Conservation (phyloP, 2,329 filamentous ascomycete species). For the Ceratocystis harringtonii region DNA sequence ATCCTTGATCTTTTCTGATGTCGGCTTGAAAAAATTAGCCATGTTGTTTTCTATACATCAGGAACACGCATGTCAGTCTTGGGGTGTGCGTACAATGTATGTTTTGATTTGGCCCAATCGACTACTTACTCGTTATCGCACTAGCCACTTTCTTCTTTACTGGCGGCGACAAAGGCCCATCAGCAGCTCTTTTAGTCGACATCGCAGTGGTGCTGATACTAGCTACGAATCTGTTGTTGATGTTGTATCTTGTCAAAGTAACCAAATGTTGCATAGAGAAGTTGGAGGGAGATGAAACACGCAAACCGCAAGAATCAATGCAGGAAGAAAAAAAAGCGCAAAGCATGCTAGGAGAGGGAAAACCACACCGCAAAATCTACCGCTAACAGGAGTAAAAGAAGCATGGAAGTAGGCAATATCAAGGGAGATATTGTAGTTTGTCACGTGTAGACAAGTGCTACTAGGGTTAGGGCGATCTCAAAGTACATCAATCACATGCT, state of each 20-base stretch:
- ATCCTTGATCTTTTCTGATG: constrained; percentile 70
- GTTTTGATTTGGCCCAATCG: not conserved
- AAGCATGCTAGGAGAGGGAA: not conserved
- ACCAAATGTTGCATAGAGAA: not conserved
- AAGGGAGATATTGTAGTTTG: not conserved
- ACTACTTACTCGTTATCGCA: constrained; percentile 8
- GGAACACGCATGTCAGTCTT: not conserved
- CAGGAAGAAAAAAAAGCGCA: not conserved
- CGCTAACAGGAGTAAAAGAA: not conserved
- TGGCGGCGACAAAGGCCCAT: constrained; percentile 8
- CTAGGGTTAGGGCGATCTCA: not conserved
- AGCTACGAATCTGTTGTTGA: too few species aligned
- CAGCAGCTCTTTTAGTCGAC: constrained; percentile 8
- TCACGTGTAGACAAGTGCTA: not conserved
- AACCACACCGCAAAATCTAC: not conserved
- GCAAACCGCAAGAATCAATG: not conserved
- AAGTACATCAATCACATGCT: not conserved
- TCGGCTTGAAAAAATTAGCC: constrained; percentile 74
- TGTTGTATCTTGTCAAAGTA: not conserved
- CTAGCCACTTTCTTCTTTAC: constrained; percentile 11
- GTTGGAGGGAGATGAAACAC: not conserved
- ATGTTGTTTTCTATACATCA: constrained; percentile 46
- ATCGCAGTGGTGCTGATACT: constrained; percentile 4
- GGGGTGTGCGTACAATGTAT: not conserved
- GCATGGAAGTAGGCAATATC: not conserved